Conservation (phyloP, 225 moss, liverwort and hornwort genomes). For the Marchantia polymorpha region DNA sequence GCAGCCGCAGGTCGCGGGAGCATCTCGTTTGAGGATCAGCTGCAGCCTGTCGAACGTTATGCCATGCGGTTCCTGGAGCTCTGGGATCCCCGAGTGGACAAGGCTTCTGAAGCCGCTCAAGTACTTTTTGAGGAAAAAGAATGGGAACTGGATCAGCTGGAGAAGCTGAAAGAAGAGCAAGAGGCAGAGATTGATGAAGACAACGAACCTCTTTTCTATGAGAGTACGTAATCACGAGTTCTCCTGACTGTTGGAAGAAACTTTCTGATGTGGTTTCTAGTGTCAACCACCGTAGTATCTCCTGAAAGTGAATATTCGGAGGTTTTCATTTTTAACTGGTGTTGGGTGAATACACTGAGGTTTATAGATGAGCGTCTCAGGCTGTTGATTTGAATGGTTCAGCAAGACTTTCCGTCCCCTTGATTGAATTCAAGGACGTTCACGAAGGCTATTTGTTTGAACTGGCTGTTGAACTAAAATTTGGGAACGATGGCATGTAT, state of each 20-base stretch:
- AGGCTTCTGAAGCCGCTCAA: conserved; percentile 76
- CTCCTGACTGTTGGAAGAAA: not conserved
- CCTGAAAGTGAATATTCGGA: no score
- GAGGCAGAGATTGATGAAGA: conserved; percentile 99
- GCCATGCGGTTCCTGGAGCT: conserved; percentile 91
- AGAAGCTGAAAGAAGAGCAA: conserved; percentile 98
- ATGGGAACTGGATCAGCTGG: conserved; percentile 95
- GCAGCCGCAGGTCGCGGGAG: conserved; percentile 82
- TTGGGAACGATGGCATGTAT: not conserved
- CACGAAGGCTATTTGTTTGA: no score
- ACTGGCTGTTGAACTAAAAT: no score
- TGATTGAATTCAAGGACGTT: no score
- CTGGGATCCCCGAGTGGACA: conserved; percentile 88
- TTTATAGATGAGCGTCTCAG: no score
- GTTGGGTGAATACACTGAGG: no score
- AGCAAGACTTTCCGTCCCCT: no score
- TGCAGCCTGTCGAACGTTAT: conserved; percentile 88
- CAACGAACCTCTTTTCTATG: conserved; percentile 87
- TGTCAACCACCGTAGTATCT: not conserved
- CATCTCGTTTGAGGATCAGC: conserved; percentile 82
- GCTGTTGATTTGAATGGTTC: no score
- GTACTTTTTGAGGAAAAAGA: conserved; percentile 89
- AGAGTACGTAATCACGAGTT: conserved; percentile 51
- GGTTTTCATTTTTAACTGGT: no score
- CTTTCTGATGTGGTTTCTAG: not conserved